Evolutionary conservation across 169 alveolate species (phyloP).

Genomic region (Plasmodium fragile): DNA sequence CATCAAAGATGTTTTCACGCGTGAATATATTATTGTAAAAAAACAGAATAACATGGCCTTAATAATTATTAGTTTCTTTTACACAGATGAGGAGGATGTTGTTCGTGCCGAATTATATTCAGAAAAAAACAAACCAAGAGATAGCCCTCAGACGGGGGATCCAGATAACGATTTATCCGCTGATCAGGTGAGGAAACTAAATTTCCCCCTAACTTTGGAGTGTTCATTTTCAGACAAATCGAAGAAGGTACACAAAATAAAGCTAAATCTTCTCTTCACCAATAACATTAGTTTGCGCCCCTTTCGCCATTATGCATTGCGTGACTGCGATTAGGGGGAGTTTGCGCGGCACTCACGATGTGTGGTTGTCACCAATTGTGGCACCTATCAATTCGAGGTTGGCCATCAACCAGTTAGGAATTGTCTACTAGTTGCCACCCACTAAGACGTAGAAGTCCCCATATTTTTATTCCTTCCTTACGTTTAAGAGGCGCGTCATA

Average conservation of each 20-base stretch:
- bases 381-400: neutral
- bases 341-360: neutral
- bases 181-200: conserved; percentile 28
- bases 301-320: conserved; percentile 43
- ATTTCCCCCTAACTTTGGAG: conserved; percentile 50
- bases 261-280: conserved; percentile 48
- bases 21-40: conserved; percentile 17
- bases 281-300: conserved; percentile 25
- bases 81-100: conserved; percentile 9
- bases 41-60: conserved; percentile 71
- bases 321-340: conserved; percentile 6
- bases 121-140: neutral
- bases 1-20: conserved; percentile 23
- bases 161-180: neutral
- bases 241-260: conserved; percentile 34
- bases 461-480: neutral
- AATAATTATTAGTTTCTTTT: conserved; percentile 40
- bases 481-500: neutral
- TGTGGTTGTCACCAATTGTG: neutral
- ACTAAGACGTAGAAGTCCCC: neutral
- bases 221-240: conserved; percentile 71
- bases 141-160: neutral
- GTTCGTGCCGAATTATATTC: neutral
- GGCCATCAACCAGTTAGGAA: neutral
- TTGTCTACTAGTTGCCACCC: neutral